Base-by-base conservation (phyloP, 768 basidiomycete genomes). In the Termitomyces titanicus region DNA sequence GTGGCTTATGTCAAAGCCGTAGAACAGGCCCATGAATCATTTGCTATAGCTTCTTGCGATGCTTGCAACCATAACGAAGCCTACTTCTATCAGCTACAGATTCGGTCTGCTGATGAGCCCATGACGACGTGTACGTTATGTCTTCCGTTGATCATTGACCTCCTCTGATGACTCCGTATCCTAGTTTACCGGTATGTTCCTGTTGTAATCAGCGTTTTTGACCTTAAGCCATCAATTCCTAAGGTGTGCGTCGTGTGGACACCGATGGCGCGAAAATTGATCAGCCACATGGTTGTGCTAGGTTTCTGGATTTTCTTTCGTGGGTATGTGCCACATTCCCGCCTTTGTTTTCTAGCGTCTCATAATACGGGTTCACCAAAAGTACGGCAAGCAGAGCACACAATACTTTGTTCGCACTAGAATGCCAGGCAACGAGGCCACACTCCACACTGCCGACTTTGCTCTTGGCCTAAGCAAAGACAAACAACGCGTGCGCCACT, bases 1-100 rank as follows among this genome's bases (percentile, higher is more conserved):
- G 88, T 86, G 40, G 24, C 17, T n/a, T 44, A 49, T 25, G 47
- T 52, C 20, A 15, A n/a, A 31, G 12, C 7, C 18, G 46, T 18
- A 24, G 24, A 46, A 18, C 15, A 35, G 24, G 25, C 35, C 12
- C 7, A n/a, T 18, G 24, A 18, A 27, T 38, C n/a, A 49, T 11
- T 6, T 24, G 2, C n/a, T 15, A 20, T 51, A 85, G 83, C 83
- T 15, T 76, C 71, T 8, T 85, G 84, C 64, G 77, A 77, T 47
- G 93, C 94, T 62, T 99, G 96, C 68, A 94, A 95, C 65, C 77
- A 87, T 66, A 78, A 82, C 44, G 75, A 85, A 46, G 95, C 96
- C 4, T 98, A 94, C 70, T 99, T 91, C 73, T 92, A 94, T 67
- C 94, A 98, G 74, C 76, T 98, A 13, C 97, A 99, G 68, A 99